Conservation (phyloP, 441 rosid species). For the Brassica hybrid region DNA sequence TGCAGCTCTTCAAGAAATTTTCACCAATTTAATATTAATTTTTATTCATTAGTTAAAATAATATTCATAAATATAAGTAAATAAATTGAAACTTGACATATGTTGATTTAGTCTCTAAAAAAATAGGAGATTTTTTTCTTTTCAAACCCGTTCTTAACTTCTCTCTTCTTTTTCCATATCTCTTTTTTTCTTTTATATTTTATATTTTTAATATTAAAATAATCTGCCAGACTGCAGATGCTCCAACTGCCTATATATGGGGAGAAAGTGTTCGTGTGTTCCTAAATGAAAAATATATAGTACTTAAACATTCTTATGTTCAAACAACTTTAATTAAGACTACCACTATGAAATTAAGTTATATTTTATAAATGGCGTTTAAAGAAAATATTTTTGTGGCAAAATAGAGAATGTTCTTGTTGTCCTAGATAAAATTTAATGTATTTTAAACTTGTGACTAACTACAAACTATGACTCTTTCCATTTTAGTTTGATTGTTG, state of each 20-base stretch:
- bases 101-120: neutral
- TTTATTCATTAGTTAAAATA: neutral
- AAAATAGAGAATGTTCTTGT: too few relatives aligned
- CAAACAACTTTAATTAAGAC: conserved; percentile 1
- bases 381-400: too few relatives aligned
- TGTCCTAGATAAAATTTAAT: too few relatives aligned
- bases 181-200: neutral
- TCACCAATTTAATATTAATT: neutral
- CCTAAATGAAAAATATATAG: neutral
- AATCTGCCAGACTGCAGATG: neutral
- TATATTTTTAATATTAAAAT: too few relatives aligned
- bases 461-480: too few relatives aligned
- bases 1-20: neutral
- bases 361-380: neutral
- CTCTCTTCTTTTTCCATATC: neutral
- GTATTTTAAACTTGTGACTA: too few relatives aligned
- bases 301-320: neutral
- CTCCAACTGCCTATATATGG: conserved; percentile 3
- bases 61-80: neutral
- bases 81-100: neutral
- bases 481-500: too few relatives aligned
- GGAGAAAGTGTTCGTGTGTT: conserved; percentile 28
- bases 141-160: neutral
- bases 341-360: neutral
- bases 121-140: neutral